A percentile compares a stretch with the other conserved stretches of the same genome.
phyloP scores from a whole-genome alignment of 176 grass and related monocot species.

The Miscanthus lutarioriparius region DNA sequence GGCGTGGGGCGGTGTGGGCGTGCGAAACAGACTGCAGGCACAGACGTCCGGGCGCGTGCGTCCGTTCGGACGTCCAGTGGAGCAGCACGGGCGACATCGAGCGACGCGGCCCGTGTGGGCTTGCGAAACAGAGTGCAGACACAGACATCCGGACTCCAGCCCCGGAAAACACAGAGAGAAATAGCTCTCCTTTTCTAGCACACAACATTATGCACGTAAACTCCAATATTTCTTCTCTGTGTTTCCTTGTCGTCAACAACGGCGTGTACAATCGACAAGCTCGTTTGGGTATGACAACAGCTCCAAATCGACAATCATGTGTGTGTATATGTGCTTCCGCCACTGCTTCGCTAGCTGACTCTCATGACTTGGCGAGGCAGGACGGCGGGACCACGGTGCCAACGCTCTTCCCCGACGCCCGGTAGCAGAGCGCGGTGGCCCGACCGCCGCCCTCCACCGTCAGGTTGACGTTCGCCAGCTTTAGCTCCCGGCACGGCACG shows the following conservation, averaged over 20 bases:
- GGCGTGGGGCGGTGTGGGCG: no score
- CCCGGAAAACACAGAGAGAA: no score
- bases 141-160: no score
- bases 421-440: constrained; percentile 49
- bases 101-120: no score
- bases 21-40: no score
- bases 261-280: background rate
- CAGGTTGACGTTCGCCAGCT: constrained; percentile 53
- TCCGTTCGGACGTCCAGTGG: no score
- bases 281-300: background rate
- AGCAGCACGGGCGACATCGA: no score
- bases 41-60: no score
- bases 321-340: background rate
- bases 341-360: background rate
- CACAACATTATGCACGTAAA: background rate
- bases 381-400: constrained; percentile 49
- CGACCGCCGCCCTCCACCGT: constrained; percentile 39
- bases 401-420: constrained; percentile 46
- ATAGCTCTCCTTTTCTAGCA: background rate
- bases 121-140: no score
- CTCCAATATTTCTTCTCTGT: background rate
- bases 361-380: constrained; percentile 34
- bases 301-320: background rate
- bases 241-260: background rate
- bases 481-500: constrained; percentile 53